Evolutionary conservation across 2,329 filamentous ascomycete genomes (phyloP).

Genomic region (Coleophoma crateriformis): DNA sequence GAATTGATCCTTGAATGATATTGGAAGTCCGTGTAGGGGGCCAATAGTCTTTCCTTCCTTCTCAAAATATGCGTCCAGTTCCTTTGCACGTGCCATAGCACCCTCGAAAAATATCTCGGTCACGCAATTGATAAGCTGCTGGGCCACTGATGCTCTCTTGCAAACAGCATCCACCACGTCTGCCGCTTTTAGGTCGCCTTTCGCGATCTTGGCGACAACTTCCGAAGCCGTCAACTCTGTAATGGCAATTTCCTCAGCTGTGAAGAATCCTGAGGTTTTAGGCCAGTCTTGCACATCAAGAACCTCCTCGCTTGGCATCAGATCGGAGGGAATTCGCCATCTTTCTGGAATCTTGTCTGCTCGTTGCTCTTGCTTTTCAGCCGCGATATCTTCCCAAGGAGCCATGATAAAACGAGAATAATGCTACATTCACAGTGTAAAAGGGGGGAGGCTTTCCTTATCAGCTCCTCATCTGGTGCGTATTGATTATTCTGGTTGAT

Average conservation of each 20-base stretch:
- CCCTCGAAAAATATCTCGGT: slow-evolving; percentile 40
- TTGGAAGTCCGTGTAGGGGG: slow-evolving; percentile 54
- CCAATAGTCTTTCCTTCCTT: slow-evolving; percentile 38
- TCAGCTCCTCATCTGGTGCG: no score
- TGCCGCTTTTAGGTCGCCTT: slow-evolving; percentile 13
- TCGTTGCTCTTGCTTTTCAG: background rate
- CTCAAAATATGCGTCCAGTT: slow-evolving; percentile 36
- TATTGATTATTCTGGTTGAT: no score
- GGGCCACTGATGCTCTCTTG: slow-evolving; percentile 38
- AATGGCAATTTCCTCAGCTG: slow-evolving; percentile 6
- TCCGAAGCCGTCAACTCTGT: slow-evolving; percentile 7
- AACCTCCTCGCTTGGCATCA: background rate
- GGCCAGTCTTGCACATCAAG: slow-evolving; percentile 1
- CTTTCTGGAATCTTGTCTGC: background rate
- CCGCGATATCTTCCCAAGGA: background rate
- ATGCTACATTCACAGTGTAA: no score
- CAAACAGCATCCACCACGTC: slow-evolving; percentile 33
- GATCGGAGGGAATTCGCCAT: slow-evolving; percentile 1
- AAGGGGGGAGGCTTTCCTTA: no score
- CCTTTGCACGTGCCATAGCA: slow-evolving; percentile 34
- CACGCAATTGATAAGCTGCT: slow-evolving; percentile 34
- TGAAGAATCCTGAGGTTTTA: slow-evolving; percentile 3
- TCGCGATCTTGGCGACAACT: slow-evolving; percentile 8
- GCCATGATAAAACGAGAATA: background rate
- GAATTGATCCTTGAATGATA: slow-evolving; percentile 53